Evolutionary conservation across 108 stramenopile species (phyloP), one percentile per base, ranked within the genome.

Genomic region (Aurantiochytrium sp.): DNA sequence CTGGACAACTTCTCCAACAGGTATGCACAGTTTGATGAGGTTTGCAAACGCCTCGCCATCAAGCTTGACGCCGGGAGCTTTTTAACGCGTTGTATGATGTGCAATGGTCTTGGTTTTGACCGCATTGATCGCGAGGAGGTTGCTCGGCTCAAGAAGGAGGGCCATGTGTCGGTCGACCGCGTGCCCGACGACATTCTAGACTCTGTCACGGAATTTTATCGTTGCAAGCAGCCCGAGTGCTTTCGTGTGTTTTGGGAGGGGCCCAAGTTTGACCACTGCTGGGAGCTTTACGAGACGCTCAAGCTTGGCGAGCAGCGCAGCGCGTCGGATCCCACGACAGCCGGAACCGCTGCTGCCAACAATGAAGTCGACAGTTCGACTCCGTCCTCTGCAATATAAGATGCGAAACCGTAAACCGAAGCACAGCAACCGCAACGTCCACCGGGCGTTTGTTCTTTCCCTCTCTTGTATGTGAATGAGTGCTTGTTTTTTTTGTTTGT

Each of bases 261-360:
- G 18, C 76, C 76, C n/a, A 83, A 83, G 28, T 83, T 83, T 23
- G 49, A 83, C n/a, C 45, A 83, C 28, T 83, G 76, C 76, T 47
- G 45, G n/a, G 51, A 83, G 28, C 55, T 57, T 16, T 57, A 57
- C 55, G 55, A 57, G 55, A 57, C 55, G 55, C 55, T 57, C 55
- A 57, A 57, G 55, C 35, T 35, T 35, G 35, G 35, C 35, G 35
- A 35, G 35, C 35, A 35, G 35, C 35, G 35, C 35, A 35, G 35
- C 2, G 35, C 35, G 35, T 35, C 35, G 35, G 35, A 0, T 35
- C 35, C 35, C 35, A 0, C 35, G 35, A 0, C 35, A 35, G 35
- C 35, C 35, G 35, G 0, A 35, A 35, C 35, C 35, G 35, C 35
- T 35, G 35, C 35, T 35, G 35, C 35, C 35, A 35, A 35, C 35